Percentiles rank a stretch among this genome's conserved stretches.
phyloP scores from a whole-genome alignment of 2,329 filamentous ascomycete species.

The Teratosphaeriaceae sp. region DNA sequence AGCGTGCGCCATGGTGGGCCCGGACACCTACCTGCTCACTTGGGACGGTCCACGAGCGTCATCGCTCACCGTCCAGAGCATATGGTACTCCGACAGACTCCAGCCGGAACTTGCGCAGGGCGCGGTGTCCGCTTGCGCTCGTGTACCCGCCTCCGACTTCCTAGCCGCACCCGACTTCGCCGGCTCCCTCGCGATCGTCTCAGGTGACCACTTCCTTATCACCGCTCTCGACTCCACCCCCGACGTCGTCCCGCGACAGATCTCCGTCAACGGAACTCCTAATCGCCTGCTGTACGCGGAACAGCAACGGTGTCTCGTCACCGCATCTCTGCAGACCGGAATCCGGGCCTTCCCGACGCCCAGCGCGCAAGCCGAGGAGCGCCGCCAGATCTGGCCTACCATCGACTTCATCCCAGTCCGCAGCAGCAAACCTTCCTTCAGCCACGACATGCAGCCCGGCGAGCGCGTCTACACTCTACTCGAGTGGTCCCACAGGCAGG shows the following conservation, averaged over 20 bases:
- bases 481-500: slow-evolving; percentile 50
- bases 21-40: slow-evolving; percentile 18
- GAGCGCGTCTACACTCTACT: slow-evolving; percentile 56
- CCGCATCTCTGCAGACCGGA: slow-evolving; percentile 37
- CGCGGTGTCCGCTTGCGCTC: slow-evolving; percentile 15
- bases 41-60: slow-evolving; percentile 13
- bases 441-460: slow-evolving; percentile 43
- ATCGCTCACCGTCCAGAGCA: slow-evolving; percentile 15
- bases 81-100: slow-evolving; percentile 24
- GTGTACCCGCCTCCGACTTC: slow-evolving; percentile 17
- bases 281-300: slow-evolving; percentile 24
- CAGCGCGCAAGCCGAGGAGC: slow-evolving; percentile 23
- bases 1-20: slow-evolving; percentile 21
- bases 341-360: slow-evolving; percentile 17
- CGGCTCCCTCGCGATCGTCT: slow-evolving; percentile 19
- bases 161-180: slow-evolving; percentile 15
- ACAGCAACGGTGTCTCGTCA: slow-evolving; percentile 38
- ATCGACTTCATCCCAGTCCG: slow-evolving; percentile 40
- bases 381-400: slow-evolving; percentile 32
- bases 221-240: slow-evolving; percentile 10
- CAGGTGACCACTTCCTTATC: slow-evolving; percentile 18
- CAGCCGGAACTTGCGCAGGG: slow-evolving; percentile 22
- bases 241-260: slow-evolving; percentile 23
- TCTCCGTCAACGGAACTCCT: slow-evolving; percentile 23
- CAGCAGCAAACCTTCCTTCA: slow-evolving; percentile 10